These are phyloP conservation scores for Pyrenophora tritici-repentis DNA, from an alignment of 2,329 filamentous ascomycete genomes.

Conservation along the genomic window DNA sequence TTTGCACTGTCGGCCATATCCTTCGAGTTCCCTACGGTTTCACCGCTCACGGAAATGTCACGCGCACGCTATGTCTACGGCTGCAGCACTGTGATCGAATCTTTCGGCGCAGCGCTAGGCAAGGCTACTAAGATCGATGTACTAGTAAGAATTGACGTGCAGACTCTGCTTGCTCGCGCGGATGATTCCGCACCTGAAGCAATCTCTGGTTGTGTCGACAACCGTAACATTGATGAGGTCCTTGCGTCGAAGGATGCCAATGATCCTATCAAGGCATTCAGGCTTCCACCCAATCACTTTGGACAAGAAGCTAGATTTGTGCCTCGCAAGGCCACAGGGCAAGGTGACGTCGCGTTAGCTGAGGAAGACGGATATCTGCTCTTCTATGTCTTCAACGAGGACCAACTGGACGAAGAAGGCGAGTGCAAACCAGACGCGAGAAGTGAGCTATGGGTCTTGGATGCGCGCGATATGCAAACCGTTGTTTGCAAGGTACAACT, in stretches of 20 bases:
- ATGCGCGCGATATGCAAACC: conserved; percentile 66
- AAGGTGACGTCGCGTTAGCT: conserved; percentile 2
- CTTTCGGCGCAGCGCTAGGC: conserved; percentile 65
- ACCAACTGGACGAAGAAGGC: conserved; percentile 61
- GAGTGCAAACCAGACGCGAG: conserved; percentile 49
- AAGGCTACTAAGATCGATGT: conserved; percentile 69
- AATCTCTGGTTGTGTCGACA: conserved; percentile 67
- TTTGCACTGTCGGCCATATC: conserved; percentile 68
- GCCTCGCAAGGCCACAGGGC: conserved; percentile 37
- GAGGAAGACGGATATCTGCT: conserved; percentile 73
- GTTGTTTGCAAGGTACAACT: conserved; percentile 64
- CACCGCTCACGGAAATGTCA: conserved; percentile 61
- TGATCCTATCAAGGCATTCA: conserved; percentile 66
- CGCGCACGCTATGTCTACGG: conserved; percentile 68
- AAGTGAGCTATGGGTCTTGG: conserved; percentile 71
- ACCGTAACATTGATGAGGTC: conserved; percentile 59
- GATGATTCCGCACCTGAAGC: conserved; percentile 51
- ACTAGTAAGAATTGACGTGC: conserved; percentile 65
- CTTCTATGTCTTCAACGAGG: conserved; percentile 72
- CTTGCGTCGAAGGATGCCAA: conserved; percentile 47
- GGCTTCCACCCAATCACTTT: conserved; percentile 64
- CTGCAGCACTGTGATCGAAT: conserved; percentile 63
- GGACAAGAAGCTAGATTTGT: conserved; percentile 72
- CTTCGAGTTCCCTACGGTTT: conserved; percentile 70
- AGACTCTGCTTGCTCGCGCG: conserved; percentile 59